phyloP scores from a whole-genome alignment of 805 yeast genomes.

The Metschnikowia shivogae region DNA sequence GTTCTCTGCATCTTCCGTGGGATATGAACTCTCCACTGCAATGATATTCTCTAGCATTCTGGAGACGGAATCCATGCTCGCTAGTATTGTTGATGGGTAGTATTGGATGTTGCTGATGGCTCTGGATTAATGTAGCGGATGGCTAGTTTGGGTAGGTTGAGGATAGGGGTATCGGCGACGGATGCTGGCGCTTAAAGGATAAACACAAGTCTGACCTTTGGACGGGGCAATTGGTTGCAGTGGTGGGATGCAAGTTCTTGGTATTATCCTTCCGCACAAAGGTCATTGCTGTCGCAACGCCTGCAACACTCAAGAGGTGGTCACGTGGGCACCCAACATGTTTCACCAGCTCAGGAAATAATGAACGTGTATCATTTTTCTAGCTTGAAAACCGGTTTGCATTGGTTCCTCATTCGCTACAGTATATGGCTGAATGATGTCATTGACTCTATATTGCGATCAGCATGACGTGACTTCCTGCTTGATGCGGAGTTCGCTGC shows the following conservation, averaged over 20 bases:
- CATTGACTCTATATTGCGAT: neutral
- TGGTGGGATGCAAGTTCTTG: neutral
- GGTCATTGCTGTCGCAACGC: no score
- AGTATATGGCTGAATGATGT: no score
- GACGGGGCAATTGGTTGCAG: neutral
- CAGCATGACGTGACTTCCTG: conserved; percentile 3
- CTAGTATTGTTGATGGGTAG: neutral
- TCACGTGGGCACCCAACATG: no score
- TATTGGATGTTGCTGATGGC: neutral
- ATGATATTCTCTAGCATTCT: conserved; percentile 35
- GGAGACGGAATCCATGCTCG: conserved; percentile 35
- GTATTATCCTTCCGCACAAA: no score
- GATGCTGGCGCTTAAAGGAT: neutral
- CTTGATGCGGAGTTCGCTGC: neutral
- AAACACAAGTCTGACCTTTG: neutral
- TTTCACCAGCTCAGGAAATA: no score
- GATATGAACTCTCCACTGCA: conserved; percentile 21
- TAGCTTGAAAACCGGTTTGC: no score
- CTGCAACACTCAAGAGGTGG: no score
- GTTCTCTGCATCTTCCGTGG: neutral
- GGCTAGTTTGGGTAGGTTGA: no score
- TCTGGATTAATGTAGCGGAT: neutral
- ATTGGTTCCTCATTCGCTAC: no score
- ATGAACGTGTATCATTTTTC: no score
- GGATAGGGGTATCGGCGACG: neutral